These are phyloP conservation scores for Trametes meyenii DNA, from an alignment of 768 basidiomycete species.

Conservation along the genomic window DNA sequence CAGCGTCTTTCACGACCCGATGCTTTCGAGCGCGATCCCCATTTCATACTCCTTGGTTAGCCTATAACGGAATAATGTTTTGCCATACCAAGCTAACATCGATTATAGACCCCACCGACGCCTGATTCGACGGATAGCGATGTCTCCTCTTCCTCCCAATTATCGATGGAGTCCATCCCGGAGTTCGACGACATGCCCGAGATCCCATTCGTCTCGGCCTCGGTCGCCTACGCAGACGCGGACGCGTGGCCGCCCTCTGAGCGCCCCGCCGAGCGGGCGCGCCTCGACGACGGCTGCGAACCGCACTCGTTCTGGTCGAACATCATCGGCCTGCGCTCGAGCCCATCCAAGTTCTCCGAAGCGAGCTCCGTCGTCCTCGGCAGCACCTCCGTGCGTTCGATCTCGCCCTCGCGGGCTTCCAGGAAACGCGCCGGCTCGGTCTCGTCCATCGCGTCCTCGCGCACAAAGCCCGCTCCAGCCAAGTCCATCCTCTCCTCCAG, in stretches of 20 bases:
- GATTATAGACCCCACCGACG: slow-evolving; percentile 22
- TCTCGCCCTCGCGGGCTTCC: slow-evolving; percentile 29
- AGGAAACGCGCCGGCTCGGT: slow-evolving; percentile 42
- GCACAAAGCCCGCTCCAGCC: slow-evolving; percentile 39
- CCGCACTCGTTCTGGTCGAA: slow-evolving; percentile 41
- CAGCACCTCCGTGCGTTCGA: slow-evolving; percentile 19
- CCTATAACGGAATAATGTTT: neutral
- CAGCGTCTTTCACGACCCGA: slow-evolving; percentile 3
- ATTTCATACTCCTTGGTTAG: slow-evolving; percentile 26
- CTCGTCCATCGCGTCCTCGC: slow-evolving; percentile 34
- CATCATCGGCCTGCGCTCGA: slow-evolving; percentile 19
- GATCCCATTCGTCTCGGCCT: slow-evolving; percentile 31
- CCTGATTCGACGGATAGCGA: slow-evolving; percentile 26
- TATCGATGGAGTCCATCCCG: slow-evolving; percentile 27
- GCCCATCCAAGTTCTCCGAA: slow-evolving; percentile 26
- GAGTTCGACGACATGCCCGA: slow-evolving; percentile 32
- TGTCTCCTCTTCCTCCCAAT: slow-evolving; percentile 26
- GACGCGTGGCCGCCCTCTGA: slow-evolving; percentile 17
- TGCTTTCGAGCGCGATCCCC: slow-evolving; percentile 16
- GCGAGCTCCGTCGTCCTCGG: slow-evolving; percentile 23
- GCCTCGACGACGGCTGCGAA: slow-evolving; percentile 22
- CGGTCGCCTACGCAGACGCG: slow-evolving; percentile 16
- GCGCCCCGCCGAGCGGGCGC: slow-evolving; percentile 18
- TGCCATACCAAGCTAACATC: neutral
- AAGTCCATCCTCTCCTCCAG: slow-evolving; percentile 63